Base-by-base conservation (phyloP, 495 filamentous ascomycete genomes). In the Aspergillus homomorphus region DNA sequence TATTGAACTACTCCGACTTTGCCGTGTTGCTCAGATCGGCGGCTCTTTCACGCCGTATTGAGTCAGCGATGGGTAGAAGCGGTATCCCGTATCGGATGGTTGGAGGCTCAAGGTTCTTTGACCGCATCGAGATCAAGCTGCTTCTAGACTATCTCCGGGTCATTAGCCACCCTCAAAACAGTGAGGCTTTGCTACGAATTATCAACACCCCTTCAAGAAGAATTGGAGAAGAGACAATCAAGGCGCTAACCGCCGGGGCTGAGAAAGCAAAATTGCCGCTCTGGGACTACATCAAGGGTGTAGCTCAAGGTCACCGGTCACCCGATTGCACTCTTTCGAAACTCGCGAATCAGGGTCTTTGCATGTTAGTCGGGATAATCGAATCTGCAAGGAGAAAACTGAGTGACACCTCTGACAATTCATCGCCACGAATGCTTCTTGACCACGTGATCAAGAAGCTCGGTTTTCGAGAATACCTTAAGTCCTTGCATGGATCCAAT, bases 41-140 rank as follows among this genome's bases (percentile, higher is more conserved):
- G 0, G 78, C 84, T 2, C 76, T 98, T 43, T 98, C 95, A 0
- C 81, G 91, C 23, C 84, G 89, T 30, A 87, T 98, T 46, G 95
- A 99, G 69, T 81, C 83, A 15, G 87, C 87, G 12, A 82, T 98
- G 60, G 92, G 91, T 4, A 92, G 89, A 66, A 84, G 85, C 9
- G 95, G 95, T 1, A 84, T 99, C 28, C 81, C 92, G 0, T 99
- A 99, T 71, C 85, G 85, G 28, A 98, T 98, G 95, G 89, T 97
- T 51, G 95, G 89, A 64, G 95, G 95, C 0, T 82, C 85, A 30
- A 86, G 87, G 55, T 99, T 99, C 72, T 99, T 93, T 64, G 95
- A 99, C 62, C 84, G 95, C 48, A 79, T 84, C 12, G 95, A 99
- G 72, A 87, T 99, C 66, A 97, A 95, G 68, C 82, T 87, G 4